Percentiles rank a stretch among this genome's conserved stretches.
These are phyloP conservation scores for Fusarium pilosicola DNA, from an alignment of 2,329 filamentous ascomycete species.

Conservation along the genomic window DNA sequence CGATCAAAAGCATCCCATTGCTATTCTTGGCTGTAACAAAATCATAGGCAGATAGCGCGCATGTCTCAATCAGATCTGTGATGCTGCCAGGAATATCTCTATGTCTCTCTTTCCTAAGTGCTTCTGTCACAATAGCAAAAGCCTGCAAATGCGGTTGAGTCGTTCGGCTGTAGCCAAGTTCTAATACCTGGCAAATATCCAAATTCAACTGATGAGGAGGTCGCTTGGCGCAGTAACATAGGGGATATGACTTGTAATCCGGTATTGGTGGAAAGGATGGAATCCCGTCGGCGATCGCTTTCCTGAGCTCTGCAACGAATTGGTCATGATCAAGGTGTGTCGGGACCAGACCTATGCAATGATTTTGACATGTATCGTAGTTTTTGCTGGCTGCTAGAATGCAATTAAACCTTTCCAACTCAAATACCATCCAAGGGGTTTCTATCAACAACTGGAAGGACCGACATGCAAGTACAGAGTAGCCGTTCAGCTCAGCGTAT, in stretches of 20 bases:
- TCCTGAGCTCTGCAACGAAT: neutral
- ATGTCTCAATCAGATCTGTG: no score
- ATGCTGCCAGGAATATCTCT: no score
- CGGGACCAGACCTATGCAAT: neutral
- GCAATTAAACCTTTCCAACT: rapidly evolving
- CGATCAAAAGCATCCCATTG: no score
- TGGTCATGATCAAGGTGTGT: neutral
- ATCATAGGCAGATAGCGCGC: no score
- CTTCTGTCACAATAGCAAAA: rapidly evolving
- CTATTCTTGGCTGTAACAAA: no score
- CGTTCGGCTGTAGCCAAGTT: rapidly evolving
- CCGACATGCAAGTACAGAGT: neutral
- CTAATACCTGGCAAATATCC: neutral
- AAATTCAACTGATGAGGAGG: rapidly evolving
- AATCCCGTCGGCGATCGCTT: neutral
- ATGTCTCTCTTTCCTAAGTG: neutral
- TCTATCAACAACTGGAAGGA: neutral
- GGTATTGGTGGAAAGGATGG: neutral
- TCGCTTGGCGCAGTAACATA: neutral
- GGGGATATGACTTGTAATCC: rapidly evolving
- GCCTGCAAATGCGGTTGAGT: neutral
- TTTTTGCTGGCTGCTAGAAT: neutral
- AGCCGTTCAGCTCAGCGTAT: neutral
- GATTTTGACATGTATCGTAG: neutral
- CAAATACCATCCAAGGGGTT: rapidly evolving